Conservation (phyloP, 768 basidiomycete genomes). For the Boletus vermiculosoides region DNA sequence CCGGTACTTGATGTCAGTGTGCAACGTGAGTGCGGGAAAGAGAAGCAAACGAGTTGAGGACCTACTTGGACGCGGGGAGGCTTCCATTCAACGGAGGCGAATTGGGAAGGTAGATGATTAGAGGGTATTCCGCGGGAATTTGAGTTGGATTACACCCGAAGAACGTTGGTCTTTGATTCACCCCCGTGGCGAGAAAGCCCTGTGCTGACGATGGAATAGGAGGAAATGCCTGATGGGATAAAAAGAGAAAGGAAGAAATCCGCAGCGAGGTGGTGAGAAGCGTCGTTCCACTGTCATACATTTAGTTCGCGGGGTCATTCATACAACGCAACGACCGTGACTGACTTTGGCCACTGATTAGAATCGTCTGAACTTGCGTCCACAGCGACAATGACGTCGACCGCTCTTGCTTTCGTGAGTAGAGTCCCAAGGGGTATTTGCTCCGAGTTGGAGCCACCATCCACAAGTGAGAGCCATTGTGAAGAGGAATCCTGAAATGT, state of each 20-base stretch:
- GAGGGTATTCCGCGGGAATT: constrained; percentile 54
- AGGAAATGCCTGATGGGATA: constrained; percentile 61
- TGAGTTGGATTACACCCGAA: constrained; percentile 69
- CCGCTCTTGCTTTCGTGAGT: constrained; percentile 60
- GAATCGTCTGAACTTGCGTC: constrained; percentile 63
- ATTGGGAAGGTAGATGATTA: constrained; percentile 76
- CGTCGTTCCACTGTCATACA: constrained; percentile 48
- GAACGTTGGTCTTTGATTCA: constrained; percentile 70
- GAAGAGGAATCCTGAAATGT: constrained; percentile 56
- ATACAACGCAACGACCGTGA: not conserved
- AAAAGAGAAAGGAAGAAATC: constrained; percentile 41
- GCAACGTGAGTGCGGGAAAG: constrained; percentile 4
- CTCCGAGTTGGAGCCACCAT: constrained; percentile 68
- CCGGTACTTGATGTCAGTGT: constrained; percentile 39
- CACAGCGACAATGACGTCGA: constrained; percentile 77
- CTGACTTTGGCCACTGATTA: constrained; percentile 68
- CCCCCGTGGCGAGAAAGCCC: constrained; percentile 56
- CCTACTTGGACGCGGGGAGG: constrained; percentile 63
- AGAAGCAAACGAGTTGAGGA: not conserved
- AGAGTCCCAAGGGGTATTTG: constrained; percentile 71
- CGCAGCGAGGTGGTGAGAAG: constrained; percentile 45
- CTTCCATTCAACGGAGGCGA: constrained; percentile 65
- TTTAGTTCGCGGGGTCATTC: not conserved
- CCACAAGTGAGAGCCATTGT: constrained; percentile 60
- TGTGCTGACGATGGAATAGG: constrained; percentile 53